These are phyloP conservation scores for Podila clonocystis DNA, from an alignment of 192 early-diverging fungal species.

Conservation along the genomic window DNA sequence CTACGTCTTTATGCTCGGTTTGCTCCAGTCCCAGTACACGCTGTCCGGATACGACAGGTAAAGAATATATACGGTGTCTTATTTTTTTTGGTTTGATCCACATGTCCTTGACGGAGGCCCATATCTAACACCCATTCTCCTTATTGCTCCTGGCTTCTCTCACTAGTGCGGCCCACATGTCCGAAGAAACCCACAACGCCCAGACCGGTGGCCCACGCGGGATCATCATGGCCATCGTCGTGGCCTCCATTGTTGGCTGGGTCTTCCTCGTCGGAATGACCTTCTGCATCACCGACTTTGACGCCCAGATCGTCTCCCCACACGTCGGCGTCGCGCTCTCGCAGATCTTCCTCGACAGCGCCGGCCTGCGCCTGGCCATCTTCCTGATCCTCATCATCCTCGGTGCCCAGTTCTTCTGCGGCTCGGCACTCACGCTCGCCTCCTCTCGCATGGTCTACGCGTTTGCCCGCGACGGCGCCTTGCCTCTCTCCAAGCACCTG, in stretches of 20 bases:
- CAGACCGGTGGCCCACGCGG: constrained; percentile 59
- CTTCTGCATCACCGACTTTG: constrained; percentile 55
- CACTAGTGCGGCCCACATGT: constrained; percentile 50
- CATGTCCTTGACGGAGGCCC: too few relatives aligned
- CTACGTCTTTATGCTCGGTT: constrained; percentile 61
- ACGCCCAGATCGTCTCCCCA: constrained; percentile 52
- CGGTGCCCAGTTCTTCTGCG: constrained; percentile 59
- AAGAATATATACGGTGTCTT: too few relatives aligned
- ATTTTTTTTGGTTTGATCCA: not conserved
- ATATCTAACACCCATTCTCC: too few relatives aligned
- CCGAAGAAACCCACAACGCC: constrained; percentile 64
- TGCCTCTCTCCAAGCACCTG: constrained; percentile 57
- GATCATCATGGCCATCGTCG: constrained; percentile 54
- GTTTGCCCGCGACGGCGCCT: constrained; percentile 65
- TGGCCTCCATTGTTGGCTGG: constrained; percentile 54
- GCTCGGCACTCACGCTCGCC: constrained; percentile 55
- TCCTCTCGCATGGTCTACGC: constrained; percentile 67
- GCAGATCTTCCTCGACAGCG: constrained; percentile 59
- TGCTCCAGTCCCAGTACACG: constrained; percentile 65
- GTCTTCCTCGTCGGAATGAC: constrained; percentile 56
- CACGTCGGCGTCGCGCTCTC: constrained; percentile 50
- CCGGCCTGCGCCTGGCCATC: constrained; percentile 57
- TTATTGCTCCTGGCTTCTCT: not conserved
- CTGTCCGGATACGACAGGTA: constrained; percentile 61
- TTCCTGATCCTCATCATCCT: constrained; percentile 58